phyloP scores from a whole-genome alignment of 371 early-diverging fungal species.

The Mucor circinelloides region DNA sequence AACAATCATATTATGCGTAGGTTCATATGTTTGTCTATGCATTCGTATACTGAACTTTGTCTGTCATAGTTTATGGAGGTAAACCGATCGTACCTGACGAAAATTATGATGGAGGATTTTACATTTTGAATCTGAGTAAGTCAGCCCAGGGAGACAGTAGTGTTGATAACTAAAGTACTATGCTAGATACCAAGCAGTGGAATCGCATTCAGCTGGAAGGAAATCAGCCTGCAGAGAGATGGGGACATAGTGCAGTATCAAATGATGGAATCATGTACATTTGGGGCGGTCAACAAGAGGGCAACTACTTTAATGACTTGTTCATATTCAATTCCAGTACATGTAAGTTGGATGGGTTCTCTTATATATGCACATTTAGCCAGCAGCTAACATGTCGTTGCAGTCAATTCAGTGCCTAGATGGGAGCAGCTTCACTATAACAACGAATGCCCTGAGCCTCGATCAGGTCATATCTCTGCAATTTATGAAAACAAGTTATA shows the following conservation, averaged over 20 bases:
- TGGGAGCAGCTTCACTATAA: constrained; percentile 58
- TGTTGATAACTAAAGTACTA: not conserved
- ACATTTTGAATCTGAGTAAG: constrained; percentile 49
- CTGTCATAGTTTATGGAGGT: constrained; percentile 47
- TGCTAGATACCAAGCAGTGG: constrained; percentile 54
- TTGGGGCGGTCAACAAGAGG: constrained; percentile 73
- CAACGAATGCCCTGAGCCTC: constrained; percentile 57
- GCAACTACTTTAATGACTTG: constrained; percentile 71
- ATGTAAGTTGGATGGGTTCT: constrained; percentile 33
- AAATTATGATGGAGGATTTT: constrained; percentile 44
- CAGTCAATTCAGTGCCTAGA: constrained; percentile 39
- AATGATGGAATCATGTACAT: constrained; percentile 70
- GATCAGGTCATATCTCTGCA: constrained; percentile 63
- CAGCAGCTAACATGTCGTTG: too few species aligned
- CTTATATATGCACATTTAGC: too few species aligned
- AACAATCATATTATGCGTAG: constrained; percentile 42
- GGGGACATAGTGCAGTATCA: constrained; percentile 68
- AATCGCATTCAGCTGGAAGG: constrained; percentile 59
- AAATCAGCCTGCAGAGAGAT: constrained; percentile 61
- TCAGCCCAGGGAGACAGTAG: not conserved
- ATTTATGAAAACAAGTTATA: constrained; percentile 62
- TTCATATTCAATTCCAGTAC: constrained; percentile 67
- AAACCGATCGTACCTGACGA: constrained; percentile 43
- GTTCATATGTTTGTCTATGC: not conserved
- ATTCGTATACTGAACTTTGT: not conserved